Evolutionary conservation across 1,284 basidiomycete genomes (phyloP), one percentile per base, ranked within the genome.

Genomic region (Rhodotorula sp.): DNA sequence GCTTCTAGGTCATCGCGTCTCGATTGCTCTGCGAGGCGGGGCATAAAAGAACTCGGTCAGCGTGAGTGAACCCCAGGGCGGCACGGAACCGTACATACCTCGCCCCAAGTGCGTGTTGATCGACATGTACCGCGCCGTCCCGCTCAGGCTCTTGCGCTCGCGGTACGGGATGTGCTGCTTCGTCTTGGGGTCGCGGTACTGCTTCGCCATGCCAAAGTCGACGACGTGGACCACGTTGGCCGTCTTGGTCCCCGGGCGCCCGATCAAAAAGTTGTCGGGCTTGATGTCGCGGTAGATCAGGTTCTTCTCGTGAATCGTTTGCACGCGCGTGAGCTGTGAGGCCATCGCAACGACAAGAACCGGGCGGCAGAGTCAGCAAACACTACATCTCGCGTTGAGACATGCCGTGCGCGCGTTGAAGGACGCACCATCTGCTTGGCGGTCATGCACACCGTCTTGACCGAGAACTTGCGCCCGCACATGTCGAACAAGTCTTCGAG

Each of bases 221-320:
- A 95, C 91, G 43, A 86, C 86, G 80, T 95, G 91, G 77, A 98
- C 89, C 23, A 87, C 85, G 80, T 93, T 93, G 56, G 91, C 86
- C 60, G 85, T 87, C 83, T 95, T 95, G 60, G 92, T 95, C 54
- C 89, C 89, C 18, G 93, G 91, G 28, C 93, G 87, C 48, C 94
- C 94, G 79, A 97, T 91, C 76, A 97, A 85, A 81, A 97, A 97
- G 83, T 97, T 97, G 84, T 97, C 94, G 8, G 93, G 93, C 82
- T 97, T 97, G 85, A 97, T 97, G 81, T 97, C 94, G 69, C 94
- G 89, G 82, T 97, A 97, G 79, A 97, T 97, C 78, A 97, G 87
- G 82, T 94, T 95, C 86, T 94, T 94, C 81, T 95, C 93, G 83
- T 97, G 94, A 73, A 97, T 95, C 38, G 91, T 93, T 83, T 97